phyloP scores from a whole-genome alignment of 768 basidiomycete species.

The Serendipita sp. region DNA sequence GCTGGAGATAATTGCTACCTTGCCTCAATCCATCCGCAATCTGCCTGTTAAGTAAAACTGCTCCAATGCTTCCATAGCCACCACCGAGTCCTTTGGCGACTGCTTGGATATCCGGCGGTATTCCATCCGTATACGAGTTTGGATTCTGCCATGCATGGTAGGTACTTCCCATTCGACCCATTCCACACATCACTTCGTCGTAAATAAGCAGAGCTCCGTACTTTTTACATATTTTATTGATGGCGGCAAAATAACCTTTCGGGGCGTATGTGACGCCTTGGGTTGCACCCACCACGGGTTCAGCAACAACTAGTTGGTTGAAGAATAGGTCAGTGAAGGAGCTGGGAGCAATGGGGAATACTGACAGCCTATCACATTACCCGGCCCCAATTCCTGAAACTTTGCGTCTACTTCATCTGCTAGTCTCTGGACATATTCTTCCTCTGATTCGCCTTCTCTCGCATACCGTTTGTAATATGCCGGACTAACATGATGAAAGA shows the following conservation, averaged over 20 bases:
- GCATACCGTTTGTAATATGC: constrained; percentile 76
- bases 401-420: constrained; percentile 72
- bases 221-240: constrained; percentile 44
- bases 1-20: constrained; percentile 59
- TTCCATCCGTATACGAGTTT: constrained; percentile 52
- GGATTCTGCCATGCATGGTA: constrained; percentile 60
- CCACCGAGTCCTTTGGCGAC: constrained; percentile 83
- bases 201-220: constrained; percentile 49
- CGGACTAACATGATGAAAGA: constrained; percentile 73
- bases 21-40: constrained; percentile 54
- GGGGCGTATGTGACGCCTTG: constrained; percentile 63
- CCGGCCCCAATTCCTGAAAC: constrained; percentile 64
- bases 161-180: constrained; percentile 73
- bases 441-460: constrained; percentile 49
- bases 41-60: constrained; percentile 55
- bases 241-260: constrained; percentile 71
- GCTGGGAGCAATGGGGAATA: constrained; percentile 10
- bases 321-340: not conserved
- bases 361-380: constrained; percentile 70
- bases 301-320: constrained; percentile 45
- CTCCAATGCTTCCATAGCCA: constrained; percentile 74
- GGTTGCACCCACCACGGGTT: constrained; percentile 77
- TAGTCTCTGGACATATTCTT: constrained; percentile 62
- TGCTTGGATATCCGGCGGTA: constrained; percentile 69
- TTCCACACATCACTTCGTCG: constrained; percentile 87